Base-by-base conservation (phyloP, 1,284 basidiomycete genomes). In the Gymnopus androsaceus region DNA sequence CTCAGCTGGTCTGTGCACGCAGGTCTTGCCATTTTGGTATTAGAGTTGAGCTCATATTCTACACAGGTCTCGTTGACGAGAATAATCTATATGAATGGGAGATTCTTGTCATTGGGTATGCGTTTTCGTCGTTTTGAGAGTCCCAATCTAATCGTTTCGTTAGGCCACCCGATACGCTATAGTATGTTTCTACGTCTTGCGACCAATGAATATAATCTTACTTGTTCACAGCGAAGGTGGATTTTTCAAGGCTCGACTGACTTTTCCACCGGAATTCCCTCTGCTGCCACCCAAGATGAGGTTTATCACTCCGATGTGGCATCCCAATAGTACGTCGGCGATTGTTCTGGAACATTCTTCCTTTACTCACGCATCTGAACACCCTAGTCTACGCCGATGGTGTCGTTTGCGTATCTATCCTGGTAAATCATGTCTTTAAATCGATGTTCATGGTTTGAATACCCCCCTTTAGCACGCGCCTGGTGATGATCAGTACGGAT, bases 261-360 rank as follows among this genome's bases (percentile, higher is more conserved):
- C 85, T 5, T 98, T 98, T 74, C 95, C 95, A 19, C 76, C 84
- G 28, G 94, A 97, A 71, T 99, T 90, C 71, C 96, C 96, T 17
- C 75, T 98, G 51, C 77, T 88, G 36, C 96, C 96, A 17, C 96
- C 96, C 36, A 96, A 92, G 84, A 94, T 99, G 93, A 85, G 85
- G 55, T 99, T 99, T 71, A 82, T 91, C 61, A 95, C 95, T 4
- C 87, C 87, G 59, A 98, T 99, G 95, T 98, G 96, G 96, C 96
- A 99, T 75, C 96, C 97, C 12, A 99, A 98, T 73, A 93, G 95
- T 96, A 62, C 67, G 84, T 71, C 40, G 57, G 45, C 36, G 44
- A n/a, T 45, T n/a, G 12, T 31, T 36, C 33, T 36, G 11, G 50
- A 25, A 42, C 9, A 27, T 44, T 42, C 15, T 15, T 34, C 25